These are phyloP conservation scores for Hypseocharis bilobata DNA, from an alignment of 441 rosid genomes.

Conservation along the genomic window DNA sequence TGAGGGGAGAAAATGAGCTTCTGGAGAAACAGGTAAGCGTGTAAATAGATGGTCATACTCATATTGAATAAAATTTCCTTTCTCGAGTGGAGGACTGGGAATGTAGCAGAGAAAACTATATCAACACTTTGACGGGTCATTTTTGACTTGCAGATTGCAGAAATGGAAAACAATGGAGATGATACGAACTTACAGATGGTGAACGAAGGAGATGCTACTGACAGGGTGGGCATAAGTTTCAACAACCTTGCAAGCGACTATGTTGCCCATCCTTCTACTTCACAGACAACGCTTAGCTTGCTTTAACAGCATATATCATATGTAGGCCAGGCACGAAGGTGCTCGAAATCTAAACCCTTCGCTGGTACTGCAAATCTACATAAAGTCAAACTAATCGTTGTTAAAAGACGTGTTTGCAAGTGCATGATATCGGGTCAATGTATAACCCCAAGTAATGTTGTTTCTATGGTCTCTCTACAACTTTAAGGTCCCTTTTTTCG, in stretches of 20 bases:
- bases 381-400: neutral
- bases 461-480: too few species aligned
- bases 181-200: neutral
- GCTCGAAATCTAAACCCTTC: too few species aligned
- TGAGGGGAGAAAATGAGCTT: conserved; percentile 30
- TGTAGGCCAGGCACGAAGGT: too few species aligned
- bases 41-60: neutral
- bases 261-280: neutral
- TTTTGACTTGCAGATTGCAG: conserved; percentile 24
- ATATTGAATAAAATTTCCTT: too few species aligned
- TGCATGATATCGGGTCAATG: too few species aligned
- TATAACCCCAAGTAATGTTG: too few species aligned
- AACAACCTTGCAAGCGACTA: neutral
- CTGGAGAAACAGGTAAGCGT: conserved; percentile 28
- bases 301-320: neutral
- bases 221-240: neutral
- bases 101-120: neutral
- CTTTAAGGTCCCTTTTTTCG: neutral
- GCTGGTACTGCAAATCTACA: neutral
- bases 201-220: neutral
- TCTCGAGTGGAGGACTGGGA: too few species aligned
- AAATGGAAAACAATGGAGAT: conserved; percentile 6
- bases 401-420: too few species aligned
- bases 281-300: neutral
- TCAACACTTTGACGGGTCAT: neutral